Evolutionary conservation across 768 basidiomycete genomes (phyloP), one percentile per base, ranked within the genome.

Genomic region (Pisolithus microcarpus): DNA sequence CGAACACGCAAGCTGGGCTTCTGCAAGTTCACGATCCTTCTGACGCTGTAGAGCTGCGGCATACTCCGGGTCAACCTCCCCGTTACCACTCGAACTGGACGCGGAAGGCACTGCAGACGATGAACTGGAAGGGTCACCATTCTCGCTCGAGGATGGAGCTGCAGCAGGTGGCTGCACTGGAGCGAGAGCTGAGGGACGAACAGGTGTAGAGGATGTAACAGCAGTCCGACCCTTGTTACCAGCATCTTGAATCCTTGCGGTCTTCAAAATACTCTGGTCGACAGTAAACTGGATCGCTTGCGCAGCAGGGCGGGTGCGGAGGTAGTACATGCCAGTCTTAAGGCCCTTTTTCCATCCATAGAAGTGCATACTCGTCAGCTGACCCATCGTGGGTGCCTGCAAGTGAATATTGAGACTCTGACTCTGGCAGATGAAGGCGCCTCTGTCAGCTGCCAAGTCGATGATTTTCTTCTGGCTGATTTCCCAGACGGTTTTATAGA

Each of bases 401-500:
- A 99, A 70, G 66, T 97, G 95, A 51, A 99, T 80, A 68, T 98
- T 98, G 66, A 99, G 73, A 54, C 85, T 87, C 72, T 98, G 95
- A 58, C 83, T 85, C 70, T 99, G 95, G 72, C 92, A 95, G 70
- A 98, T 96, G 75, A 85, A 99, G 1, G 96, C 92, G 37, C 94
- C 95, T 54, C 96, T 92, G 67, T 99, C 96, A n/a, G 96, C 96
- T 48, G 96, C 87, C 59, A 99, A 78, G 72, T 99, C 96, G 52
- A 99, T 84, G 56, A 99, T 84, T 66, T 91, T 93, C 88, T 97
- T 98, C 75, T 98, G 95, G 42, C 82, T 85, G 69, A 99, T 94
- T 74, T 99, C 95, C 95, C 95, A 99, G 45, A 97, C 95, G n/a
- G 95, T 99, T 76, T 97, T 97, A 82, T 99, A 99, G 73, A 99